Evolutionary conservation across 106 monocot species (phyloP).

Genomic region (Apostasia shenzhenica): DNA sequence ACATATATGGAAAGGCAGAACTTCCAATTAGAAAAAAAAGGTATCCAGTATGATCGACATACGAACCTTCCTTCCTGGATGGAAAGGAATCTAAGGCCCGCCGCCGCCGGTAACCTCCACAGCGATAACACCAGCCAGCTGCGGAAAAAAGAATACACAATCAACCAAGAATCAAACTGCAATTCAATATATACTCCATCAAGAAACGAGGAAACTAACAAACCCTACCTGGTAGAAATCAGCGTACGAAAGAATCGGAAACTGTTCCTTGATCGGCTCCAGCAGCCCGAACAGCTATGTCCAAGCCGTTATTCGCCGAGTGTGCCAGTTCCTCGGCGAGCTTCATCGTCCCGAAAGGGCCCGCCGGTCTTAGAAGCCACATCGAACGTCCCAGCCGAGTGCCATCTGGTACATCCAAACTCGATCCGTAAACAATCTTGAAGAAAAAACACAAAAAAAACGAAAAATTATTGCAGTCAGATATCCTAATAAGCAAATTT

Average conservation of each 20-base stretch:
- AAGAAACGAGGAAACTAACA: neutral
- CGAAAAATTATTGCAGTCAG: no score
- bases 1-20: no score
- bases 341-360: conserved; percentile 64
- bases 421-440: no score
- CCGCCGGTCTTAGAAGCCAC: conserved; percentile 44
- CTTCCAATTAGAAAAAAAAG: no score
- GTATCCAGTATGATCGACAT: neutral
- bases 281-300: conserved; percentile 44
- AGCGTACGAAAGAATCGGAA: conserved; percentile 50
- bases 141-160: neutral
- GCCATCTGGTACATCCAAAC: conserved; percentile 32
- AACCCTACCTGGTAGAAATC: conserved; percentile 56
- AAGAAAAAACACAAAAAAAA: no score
- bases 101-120: conserved; percentile 55
- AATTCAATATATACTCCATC: neutral
- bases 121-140: conserved; percentile 59
- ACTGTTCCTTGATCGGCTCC: conserved; percentile 75
- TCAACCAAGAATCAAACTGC: neutral
- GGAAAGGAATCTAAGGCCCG: conserved; percentile 52
- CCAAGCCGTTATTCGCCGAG: conserved; percentile 51
- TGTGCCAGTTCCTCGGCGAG: conserved; percentile 28
- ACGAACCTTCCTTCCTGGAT: conserved; percentile 48
- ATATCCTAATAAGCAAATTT: no score
- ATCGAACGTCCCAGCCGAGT: conserved; percentile 67